Evolutionary conservation across 1,284 basidiomycete genomes (phyloP).

Genomic region (Leccinum fallax): DNA sequence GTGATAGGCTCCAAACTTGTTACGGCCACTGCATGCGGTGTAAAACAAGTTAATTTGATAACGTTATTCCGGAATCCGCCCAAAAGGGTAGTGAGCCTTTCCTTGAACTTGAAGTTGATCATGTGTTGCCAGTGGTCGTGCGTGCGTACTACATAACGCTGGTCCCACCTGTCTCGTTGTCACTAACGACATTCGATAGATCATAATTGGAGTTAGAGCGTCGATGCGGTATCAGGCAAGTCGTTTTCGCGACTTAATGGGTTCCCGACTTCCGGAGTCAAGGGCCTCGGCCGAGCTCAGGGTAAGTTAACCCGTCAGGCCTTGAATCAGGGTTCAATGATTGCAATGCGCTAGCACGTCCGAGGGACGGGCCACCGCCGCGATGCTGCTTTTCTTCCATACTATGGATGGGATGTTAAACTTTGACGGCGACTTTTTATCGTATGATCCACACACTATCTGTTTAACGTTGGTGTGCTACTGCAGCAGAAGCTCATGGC

Average conservation of each 20-base stretch:
- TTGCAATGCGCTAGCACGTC: not conserved
- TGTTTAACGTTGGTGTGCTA: not conserved
- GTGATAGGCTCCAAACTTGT: not conserved
- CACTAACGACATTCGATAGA: too few relatives aligned
- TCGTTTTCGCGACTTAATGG: not conserved
- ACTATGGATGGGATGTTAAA: not conserved
- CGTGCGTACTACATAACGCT: not conserved
- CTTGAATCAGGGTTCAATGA: not conserved
- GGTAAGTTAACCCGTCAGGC: not conserved
- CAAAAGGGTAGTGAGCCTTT: not conserved
- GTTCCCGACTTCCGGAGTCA: not conserved
- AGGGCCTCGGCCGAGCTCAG: not conserved
- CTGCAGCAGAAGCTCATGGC: not conserved
- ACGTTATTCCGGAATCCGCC: not conserved
- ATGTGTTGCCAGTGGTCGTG: not conserved
- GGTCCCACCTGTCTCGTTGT: not conserved
- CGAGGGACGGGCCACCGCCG: not conserved
- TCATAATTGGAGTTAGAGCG: not conserved
- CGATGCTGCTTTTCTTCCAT: not conserved
- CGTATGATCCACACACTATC: not conserved
- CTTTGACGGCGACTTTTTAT: not conserved
- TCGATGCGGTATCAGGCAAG: not conserved
- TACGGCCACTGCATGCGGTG: not conserved
- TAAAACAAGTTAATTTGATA: not conserved
- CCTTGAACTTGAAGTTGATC: not conserved